Evolutionary conservation across 441 rosid species (phyloP).

Genomic region (Dalechampia spathulata): DNA sequence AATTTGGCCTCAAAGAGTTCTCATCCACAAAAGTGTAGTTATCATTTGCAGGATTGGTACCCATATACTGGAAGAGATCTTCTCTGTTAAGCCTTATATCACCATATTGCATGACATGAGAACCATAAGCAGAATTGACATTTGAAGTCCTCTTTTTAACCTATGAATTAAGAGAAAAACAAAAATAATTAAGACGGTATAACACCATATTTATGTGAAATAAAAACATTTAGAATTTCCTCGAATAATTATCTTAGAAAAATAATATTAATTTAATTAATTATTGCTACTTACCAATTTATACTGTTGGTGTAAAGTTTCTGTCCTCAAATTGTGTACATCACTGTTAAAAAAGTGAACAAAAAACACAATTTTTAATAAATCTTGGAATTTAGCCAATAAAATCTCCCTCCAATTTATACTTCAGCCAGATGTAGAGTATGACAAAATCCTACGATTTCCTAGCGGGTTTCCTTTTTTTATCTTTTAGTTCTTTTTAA

Average conservation of each 20-base stretch:
- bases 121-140: conserved; percentile 47
- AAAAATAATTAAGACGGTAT: neutral
- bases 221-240: neutral
- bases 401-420: no score
- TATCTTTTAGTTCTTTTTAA: neutral
- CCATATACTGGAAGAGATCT: conserved; percentile 53
- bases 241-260: neutral
- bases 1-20: conserved; percentile 45
- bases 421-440: neutral
- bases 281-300: conserved; percentile 45
- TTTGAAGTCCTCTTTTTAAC: conserved; percentile 68
- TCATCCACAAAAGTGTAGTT: conserved; percentile 58
- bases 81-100: conserved; percentile 48
- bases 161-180: conserved; percentile 29
- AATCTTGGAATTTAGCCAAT: no score
- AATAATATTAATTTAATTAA: neutral
- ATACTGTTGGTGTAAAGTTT: conserved; percentile 78
- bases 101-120: conserved; percentile 95
- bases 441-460: neutral
- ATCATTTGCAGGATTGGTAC: conserved; percentile 88
- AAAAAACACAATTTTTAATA: neutral
- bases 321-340: conserved; percentile 64
- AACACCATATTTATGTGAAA: neutral
- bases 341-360: conserved; percentile 47
- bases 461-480: neutral